phyloP scores from a whole-genome alignment of 2,329 filamentous ascomycete species.

The Dactylellina parvicollis region DNA sequence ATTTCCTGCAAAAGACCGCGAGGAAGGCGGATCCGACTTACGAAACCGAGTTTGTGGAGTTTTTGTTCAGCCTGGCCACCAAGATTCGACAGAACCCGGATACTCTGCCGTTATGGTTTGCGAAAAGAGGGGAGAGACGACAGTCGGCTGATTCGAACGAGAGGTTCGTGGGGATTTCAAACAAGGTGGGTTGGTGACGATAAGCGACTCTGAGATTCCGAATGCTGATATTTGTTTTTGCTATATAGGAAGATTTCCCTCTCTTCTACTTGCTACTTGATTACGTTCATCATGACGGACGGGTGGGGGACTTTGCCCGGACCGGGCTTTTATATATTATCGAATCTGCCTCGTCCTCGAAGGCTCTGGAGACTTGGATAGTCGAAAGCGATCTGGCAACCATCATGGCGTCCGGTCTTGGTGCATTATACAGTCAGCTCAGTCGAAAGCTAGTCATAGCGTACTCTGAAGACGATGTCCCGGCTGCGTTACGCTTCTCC shows the following conservation, averaged over 20 bases:
- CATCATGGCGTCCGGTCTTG: constrained; percentile 93
- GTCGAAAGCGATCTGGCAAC: constrained; percentile 96
- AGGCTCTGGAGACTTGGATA: constrained; percentile 90
- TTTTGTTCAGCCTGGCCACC: constrained; percentile 94
- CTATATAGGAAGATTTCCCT: constrained; percentile 80
- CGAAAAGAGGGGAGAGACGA: constrained; percentile 67
- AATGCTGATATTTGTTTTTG: too few species aligned
- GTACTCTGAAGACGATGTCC: constrained; percentile 77
- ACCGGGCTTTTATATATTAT: constrained; percentile 96
- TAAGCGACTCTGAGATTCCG: too few species aligned
- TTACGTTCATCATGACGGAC: constrained; percentile 94
- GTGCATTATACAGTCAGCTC: constrained; percentile 77
- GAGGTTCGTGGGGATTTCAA: constrained; percentile 82
- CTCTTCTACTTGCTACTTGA: constrained; percentile 95
- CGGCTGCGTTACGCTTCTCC: constrained; percentile 85
- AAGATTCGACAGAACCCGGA: constrained; percentile 91
- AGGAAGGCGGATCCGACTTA: constrained; percentile 80
- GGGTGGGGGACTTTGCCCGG: constrained; percentile 92
- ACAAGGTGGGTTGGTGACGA: constrained; percentile 64
- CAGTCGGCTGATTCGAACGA: constrained; percentile 61
- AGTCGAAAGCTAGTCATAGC: constrained; percentile 83
- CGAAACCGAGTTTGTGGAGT: constrained; percentile 87
- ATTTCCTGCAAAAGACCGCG: constrained; percentile 81
- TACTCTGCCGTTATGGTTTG: constrained; percentile 92
- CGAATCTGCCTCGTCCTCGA: constrained; percentile 85